Conservation (phyloP, 208 protist genomes). For the Balamuthia mandrillaris region DNA sequence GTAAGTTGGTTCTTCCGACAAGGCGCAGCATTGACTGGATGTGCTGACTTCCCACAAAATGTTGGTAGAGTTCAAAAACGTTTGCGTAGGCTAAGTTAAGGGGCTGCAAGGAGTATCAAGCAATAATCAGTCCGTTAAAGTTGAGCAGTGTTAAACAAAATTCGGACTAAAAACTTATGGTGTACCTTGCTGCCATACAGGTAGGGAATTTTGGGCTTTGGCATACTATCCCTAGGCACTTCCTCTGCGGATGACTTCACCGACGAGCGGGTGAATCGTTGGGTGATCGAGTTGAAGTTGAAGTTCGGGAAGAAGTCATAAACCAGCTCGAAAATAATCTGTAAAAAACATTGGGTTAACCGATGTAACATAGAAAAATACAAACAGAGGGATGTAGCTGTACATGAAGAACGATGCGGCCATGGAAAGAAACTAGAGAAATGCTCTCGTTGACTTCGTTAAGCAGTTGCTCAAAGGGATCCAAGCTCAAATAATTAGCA, state of each 20-base stretch:
- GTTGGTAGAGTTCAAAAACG: conserved; percentile 51
- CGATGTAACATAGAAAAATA: not conserved
- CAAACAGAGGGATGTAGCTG: not conserved
- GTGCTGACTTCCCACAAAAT: conserved; percentile 62
- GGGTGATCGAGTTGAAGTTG: conserved; percentile 60
- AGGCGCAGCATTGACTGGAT: conserved; percentile 50
- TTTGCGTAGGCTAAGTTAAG: conserved; percentile 51
- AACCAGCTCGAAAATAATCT: conserved; percentile 63
- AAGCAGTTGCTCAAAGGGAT: conserved; percentile 65
- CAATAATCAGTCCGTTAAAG: not conserved
- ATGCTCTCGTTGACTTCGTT: conserved; percentile 66
- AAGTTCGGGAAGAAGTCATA: conserved; percentile 70
- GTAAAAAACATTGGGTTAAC: not conserved
- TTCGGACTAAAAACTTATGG: not conserved
- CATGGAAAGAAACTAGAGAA: conserved; percentile 63
- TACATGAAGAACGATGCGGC: conserved; percentile 66
- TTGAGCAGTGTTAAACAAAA: not conserved
- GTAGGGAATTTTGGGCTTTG: conserved; percentile 45
- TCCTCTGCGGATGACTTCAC: conserved; percentile 26
- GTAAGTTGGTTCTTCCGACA: conserved; percentile 52
- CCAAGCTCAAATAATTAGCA: conserved; percentile 59
- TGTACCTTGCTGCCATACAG: conserved; percentile 58
- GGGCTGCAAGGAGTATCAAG: not conserved
- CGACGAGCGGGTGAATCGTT: conserved; percentile 58
- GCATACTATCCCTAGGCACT: conserved; percentile 41